These are phyloP conservation scores for Annona cherimola DNA, from an alignment of 164 flowering plant species.

Conservation along the genomic window DNA sequence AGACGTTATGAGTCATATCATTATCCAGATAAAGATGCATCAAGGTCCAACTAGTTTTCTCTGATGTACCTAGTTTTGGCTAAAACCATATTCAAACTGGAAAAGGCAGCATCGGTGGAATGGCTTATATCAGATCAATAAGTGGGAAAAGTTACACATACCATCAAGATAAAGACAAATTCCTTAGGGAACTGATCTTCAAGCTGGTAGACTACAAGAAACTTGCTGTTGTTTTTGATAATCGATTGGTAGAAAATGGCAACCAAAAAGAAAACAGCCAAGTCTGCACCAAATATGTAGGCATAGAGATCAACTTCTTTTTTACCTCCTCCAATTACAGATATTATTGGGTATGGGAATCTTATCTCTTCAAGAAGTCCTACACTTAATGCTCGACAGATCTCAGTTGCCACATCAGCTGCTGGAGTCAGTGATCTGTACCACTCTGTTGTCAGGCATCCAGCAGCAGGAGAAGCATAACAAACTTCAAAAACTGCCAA, in stretches of 20 bases:
- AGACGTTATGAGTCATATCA: neutral
- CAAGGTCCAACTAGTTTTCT: neutral
- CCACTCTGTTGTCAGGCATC: constrained; percentile 52
- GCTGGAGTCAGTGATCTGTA: constrained; percentile 83
- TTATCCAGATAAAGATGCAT: neutral
- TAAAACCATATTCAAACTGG: too few species aligned
- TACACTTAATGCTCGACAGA: constrained; percentile 40
- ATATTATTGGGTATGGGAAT: constrained; percentile 72
- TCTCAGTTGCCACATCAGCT: constrained; percentile 83
- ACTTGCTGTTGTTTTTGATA: constrained; percentile 74
- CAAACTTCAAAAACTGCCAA: constrained; percentile 90
- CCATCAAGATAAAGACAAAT: constrained; percentile 81
- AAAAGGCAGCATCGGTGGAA: too few species aligned
- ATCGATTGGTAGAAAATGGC: constrained; percentile 86
- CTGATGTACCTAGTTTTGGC: too few species aligned
- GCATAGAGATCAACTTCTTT: constrained; percentile 96
- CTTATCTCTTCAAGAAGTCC: constrained; percentile 61
- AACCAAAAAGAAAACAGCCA: constrained; percentile 85
- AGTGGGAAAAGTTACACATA: constrained; percentile 20
- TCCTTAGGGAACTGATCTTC: constrained; percentile 99
- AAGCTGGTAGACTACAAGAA: constrained; percentile 94
- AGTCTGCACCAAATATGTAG: constrained; percentile 91
- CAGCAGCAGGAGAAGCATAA: constrained; percentile 58
- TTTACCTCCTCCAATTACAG: constrained; percentile 93
- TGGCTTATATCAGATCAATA: neutral